Evolutionary conservation across 2,329 filamentous ascomycete genomes (phyloP), one percentile per base, ranked within the genome.

Genomic region (Penicillium sp.): DNA sequence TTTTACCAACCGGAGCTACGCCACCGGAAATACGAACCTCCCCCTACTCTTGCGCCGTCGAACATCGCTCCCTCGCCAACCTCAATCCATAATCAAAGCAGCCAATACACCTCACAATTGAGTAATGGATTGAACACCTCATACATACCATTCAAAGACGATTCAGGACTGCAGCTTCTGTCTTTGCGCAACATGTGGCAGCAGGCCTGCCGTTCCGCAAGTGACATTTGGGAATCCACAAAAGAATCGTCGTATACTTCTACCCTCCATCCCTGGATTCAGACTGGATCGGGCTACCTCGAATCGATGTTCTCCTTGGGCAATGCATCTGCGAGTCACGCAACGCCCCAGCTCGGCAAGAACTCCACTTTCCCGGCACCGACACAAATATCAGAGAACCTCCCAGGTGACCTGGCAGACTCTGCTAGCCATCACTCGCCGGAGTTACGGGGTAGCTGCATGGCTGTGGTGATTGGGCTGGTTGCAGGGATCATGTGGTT

Each of bases 401-500:
- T 51, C 24, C 41, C 50, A 42, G 50, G 51, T 24, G 58, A 59
- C 16, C 49, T 60, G 42, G 49, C 58, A 13, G 60, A 57, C 38
- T 53, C 54, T 38, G 63, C 56, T 35, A 48, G 59, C 32, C 55
- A 49, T 38, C 55, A 59, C 31, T 54, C 66, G 5, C 52, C 57
- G 23, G 54, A 65, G 24, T 52, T 64, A 35, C 62, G 59, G 28
- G 64, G 64, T 11, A 68, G 65, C 47, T 67, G 62, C 22, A 68
- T 68, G 66, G 66, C 66, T 24, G 61, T 68, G 35, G 64, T 68
- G 23, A 64, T 68, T 16, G 64, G 64, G 23, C 48, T 68, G 26
- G 62, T 68, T 6, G 65, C 49, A 4, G 65, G 65, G n/a, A 65
- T 68, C 16, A 62, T 67, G 52, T 68, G 65, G 65, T 68, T 68